Evolutionary conservation across 2,329 filamentous ascomycete species (phyloP), one percentile per base, ranked within the genome.

Genomic region (Coniochaeta pulveracea): DNA sequence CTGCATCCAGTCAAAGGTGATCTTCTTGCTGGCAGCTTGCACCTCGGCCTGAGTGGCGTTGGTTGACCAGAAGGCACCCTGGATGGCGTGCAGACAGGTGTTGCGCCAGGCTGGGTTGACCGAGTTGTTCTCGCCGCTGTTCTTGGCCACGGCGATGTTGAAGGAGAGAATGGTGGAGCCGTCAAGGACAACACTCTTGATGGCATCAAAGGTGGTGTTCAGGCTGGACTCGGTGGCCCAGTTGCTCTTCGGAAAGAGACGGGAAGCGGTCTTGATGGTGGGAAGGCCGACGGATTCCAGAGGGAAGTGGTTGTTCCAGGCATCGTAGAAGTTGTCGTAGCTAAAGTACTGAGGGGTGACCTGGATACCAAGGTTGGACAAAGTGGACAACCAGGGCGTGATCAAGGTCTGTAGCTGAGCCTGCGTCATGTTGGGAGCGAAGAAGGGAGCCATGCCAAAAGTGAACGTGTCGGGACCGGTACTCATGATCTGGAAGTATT

Each of bases 131-230:
- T 44, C 19, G 4, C 28, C 28, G 28, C 28, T 9, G 28, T 31
- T 31, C 28, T 31, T 31, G 28, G 28, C 28, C 11, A 19, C 28
- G 5, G 28, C 28, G 18, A 31, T 61, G 43, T 60, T 57, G 23
- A 63, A 69, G 1, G 56, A 63, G 0, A 63, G 71, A 17, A 70
- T 41, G 4, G 62, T 60, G 3, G 55, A 48, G 26, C 31, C 19
- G 12, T 31, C 28, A 12, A 31, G 9, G 6, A 31, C 28, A 56
- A 31, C 28, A 14, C 18, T 22, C 28, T 31, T 31, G 17, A 31
- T 21, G 28, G 48, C 47, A 2, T 45, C 38, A 21, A 56, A 48
- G 6, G 54, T 55, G 5, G 37, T 33, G 22, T 53, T 50, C 12
- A 54, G 43, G 2, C 41, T 43, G 4, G 37, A 21, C 3, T 38